Evolutionary conservation across 1,139 yeast genomes (phyloP), one percentile per base, ranked within the genome.

Genomic region (Candida gigantensis): DNA sequence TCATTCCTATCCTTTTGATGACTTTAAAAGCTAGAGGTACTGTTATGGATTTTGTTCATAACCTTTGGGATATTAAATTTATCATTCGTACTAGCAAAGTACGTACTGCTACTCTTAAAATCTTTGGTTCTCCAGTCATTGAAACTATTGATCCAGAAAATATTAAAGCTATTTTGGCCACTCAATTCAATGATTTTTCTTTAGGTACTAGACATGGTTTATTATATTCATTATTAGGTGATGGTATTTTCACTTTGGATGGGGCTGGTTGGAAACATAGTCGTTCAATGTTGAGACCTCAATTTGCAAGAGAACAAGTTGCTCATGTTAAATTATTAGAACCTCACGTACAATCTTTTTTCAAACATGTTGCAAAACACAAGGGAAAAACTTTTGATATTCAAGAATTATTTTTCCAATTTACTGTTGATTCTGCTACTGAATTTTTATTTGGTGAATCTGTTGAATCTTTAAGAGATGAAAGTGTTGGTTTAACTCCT

Each of bases 401-500:
- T 20, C 74, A 68, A 44, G 65, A 63, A 29, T 54, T 63, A 30
- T 65, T 68, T 42, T 68, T 58, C 56, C 57, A 57, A 42, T 58
- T 77, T 37, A 78, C 84, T 9, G 63, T 78, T 43, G 84, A 78
- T 51, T 69, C 79, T 17, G 74, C 82, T 6, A 72, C 81, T 16
- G 82, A 78, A 53, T 76, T 77, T 48, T 61, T 78, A 47, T 77
- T 78, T 57, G 84, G 84, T 7, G 77, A 71, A 46, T 67, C 77
- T 8, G 74, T 72, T 10, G 61, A 63, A 37, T 61, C 64, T 28
- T 57, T 66, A 36, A 55, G 60, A 41, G 69, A 65, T 18, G 60
- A 53, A 17, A 46, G 60, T 6, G 51, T 64, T 40, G 57, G 58
- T 17, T 47, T 50, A 23, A 5, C 24, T 18, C 34, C 34, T 9